Evolutionary conservation across 768 basidiomycete species (phyloP), one percentile per base, ranked within the genome.

Genomic region (Psilocybe subaeruginosa): DNA sequence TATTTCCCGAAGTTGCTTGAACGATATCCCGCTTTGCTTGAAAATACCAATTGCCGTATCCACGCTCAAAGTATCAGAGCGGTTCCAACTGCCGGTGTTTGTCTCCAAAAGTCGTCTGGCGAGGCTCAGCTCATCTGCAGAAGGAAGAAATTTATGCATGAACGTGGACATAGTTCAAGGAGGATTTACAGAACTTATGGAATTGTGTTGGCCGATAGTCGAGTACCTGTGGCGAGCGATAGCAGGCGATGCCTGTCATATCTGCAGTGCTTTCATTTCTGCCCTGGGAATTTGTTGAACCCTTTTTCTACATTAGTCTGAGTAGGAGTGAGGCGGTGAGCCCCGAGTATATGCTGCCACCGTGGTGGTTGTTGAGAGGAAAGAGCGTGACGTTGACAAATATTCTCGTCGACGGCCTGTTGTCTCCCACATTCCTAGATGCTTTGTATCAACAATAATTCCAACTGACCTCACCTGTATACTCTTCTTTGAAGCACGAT

Each of bases 21-120:
- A 55, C 5, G 62, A 54, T 6, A 63, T 37, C 1, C 62, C 62
- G 29, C 29, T 59, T 17, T 58, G 37, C 31, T 56, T 63, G 48
- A 63, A 56, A 17, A 63, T 59, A n/a, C 62, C 57, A n/a, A 63
- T 54, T 12, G 62, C 62, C 5, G 37, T 39, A 14, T 63, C 62
- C 14, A 58, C 27, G 46, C 62, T 55, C 29, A 63, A 49, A 16
- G 31, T 55, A 16, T 57, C 55, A 9, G 55, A 39, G 5, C 51
- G 43, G 29, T 46, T 52, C 60, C 60, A 62, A 17, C 31, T 57
- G 11, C 41, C 41, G 14, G 41, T 43, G 45, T 52, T 62, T 27
- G 39, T 19, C 19, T 62, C 60, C 16, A 62, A 35, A 12, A 62
- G 50, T 23, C 48, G 27, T 3, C 30, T 50, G 23, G 60, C 55